Evolutionary conservation across 331 rosid species (phyloP).

Genomic region (Prunus yedoensis): DNA sequence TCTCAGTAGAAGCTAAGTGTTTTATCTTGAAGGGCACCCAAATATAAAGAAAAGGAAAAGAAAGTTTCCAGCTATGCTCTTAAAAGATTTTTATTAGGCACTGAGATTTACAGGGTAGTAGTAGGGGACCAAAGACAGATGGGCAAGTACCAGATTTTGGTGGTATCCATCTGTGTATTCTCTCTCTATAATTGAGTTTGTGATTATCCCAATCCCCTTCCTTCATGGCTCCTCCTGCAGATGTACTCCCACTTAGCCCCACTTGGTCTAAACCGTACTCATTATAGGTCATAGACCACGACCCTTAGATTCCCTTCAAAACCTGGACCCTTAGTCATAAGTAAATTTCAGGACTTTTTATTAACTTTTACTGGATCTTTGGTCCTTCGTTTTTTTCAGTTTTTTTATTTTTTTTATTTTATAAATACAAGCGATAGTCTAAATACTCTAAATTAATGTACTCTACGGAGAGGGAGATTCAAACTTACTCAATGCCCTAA

Average conservation of each 20-base stretch:
- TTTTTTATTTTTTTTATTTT: too few species aligned
- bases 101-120: conserved; percentile 41
- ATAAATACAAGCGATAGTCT: too few species aligned
- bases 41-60: not conserved
- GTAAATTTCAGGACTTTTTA: conserved; percentile 8
- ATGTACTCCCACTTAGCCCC: conserved; percentile 42
- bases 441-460: too few species aligned
- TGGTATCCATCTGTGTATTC: conserved; percentile 41
- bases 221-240: conserved; percentile 44
- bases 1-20: not conserved
- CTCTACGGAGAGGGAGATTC: too few species aligned
- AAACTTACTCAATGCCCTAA: not conserved
- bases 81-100: conserved; percentile 32
- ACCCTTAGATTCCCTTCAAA: conserved; percentile 35
- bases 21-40: not conserved
- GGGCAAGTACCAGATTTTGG: conserved; percentile 46
- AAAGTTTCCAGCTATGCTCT: conserved; percentile 42
- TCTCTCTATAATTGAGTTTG: conserved; percentile 48
- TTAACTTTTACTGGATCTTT: too few species aligned
- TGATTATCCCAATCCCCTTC: conserved; percentile 39
- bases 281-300: conserved; percentile 24
- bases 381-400: not conserved
- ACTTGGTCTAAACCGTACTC: conserved; percentile 34
- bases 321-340: conserved; percentile 10
- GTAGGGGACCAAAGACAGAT: conserved; percentile 66